These are phyloP conservation scores for Meira miltonrushii DNA, from an alignment of 1,284 basidiomycete genomes.

Conservation along the genomic window DNA sequence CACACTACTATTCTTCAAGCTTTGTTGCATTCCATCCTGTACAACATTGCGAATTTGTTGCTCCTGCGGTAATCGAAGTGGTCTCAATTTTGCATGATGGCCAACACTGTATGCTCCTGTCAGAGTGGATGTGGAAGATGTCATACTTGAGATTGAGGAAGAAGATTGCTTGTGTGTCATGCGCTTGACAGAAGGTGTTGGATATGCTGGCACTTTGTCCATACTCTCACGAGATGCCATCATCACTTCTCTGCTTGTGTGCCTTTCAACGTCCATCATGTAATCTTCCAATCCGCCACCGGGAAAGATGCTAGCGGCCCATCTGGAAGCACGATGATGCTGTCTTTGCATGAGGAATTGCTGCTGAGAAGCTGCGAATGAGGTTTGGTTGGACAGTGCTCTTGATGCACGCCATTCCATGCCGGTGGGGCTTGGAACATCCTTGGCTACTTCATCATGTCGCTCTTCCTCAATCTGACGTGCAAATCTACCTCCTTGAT, in stretches of 20 bases:
- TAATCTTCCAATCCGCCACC: neutral
- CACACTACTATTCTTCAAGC: neutral
- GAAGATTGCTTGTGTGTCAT: neutral
- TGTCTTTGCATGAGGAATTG: neutral
- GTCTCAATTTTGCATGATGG: neutral
- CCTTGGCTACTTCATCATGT: neutral
- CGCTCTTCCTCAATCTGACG: constrained; percentile 12
- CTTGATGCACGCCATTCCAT: constrained; percentile 14
- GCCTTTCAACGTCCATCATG: neutral
- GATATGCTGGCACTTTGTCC: neutral
- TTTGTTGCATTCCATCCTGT: neutral
- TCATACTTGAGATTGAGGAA: neutral
- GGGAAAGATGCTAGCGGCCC: neutral
- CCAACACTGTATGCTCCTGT: neutral
- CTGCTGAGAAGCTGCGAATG: neutral
- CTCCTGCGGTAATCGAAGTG: neutral
- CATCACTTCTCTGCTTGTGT: no score
- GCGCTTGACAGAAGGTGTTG: neutral
- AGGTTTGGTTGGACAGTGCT: neutral
- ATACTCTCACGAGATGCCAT: neutral
- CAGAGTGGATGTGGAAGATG: neutral
- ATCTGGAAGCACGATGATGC: neutral
- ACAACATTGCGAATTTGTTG: neutral
- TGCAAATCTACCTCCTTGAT: constrained; percentile 53
- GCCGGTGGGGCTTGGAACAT: constrained; percentile 16